Evolutionary conservation across 768 basidiomycete species (phyloP).

Genomic region (Mycena latifolia): DNA sequence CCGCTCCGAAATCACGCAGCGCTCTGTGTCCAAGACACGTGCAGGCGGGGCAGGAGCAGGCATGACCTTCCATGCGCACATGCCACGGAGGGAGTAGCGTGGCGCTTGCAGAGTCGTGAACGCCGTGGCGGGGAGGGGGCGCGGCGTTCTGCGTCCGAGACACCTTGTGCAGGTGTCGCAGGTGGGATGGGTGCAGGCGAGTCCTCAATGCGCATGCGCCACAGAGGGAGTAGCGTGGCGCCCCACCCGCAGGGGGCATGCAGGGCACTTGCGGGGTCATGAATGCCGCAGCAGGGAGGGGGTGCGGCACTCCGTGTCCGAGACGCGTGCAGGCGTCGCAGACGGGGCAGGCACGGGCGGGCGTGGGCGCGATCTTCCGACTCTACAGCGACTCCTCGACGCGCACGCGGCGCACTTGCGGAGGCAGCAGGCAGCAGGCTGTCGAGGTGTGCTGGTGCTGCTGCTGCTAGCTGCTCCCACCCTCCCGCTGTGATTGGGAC

Average conservation of each 20-base stretch:
- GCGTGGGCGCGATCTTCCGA: too few species aligned
- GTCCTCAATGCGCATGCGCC: slow-evolving; percentile 32
- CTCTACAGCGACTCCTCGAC: too few species aligned
- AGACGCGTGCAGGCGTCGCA: slow-evolving; percentile 1
- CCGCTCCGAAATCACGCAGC: slow-evolving; percentile 41
- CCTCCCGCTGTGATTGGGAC: too few species aligned
- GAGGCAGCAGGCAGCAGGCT: too few species aligned
- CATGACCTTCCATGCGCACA: slow-evolving; percentile 38
- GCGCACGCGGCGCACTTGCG: too few species aligned
- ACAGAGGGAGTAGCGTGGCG: slow-evolving; percentile 29
- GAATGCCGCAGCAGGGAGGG: slow-evolving; percentile 27
- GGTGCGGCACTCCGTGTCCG: too few species aligned
- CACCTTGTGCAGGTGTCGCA: slow-evolving; percentile 43
- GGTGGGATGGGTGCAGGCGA: slow-evolving; percentile 45
- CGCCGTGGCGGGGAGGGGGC: slow-evolving; percentile 20
- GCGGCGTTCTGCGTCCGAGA: too few species aligned
- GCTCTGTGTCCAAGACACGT: slow-evolving; percentile 35
- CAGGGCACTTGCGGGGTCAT: slow-evolving; percentile 33
- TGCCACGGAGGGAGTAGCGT: slow-evolving; percentile 31
- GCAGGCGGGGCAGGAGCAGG: slow-evolving; percentile 46
- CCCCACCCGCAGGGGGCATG: background rate
- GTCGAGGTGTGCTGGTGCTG: background rate
- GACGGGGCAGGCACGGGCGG: too few species aligned
- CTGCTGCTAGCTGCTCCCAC: too few species aligned
- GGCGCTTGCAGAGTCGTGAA: slow-evolving; percentile 34